Conservation (phyloP, 257 asterid genomes). For the Gentiana macrophylla region DNA sequence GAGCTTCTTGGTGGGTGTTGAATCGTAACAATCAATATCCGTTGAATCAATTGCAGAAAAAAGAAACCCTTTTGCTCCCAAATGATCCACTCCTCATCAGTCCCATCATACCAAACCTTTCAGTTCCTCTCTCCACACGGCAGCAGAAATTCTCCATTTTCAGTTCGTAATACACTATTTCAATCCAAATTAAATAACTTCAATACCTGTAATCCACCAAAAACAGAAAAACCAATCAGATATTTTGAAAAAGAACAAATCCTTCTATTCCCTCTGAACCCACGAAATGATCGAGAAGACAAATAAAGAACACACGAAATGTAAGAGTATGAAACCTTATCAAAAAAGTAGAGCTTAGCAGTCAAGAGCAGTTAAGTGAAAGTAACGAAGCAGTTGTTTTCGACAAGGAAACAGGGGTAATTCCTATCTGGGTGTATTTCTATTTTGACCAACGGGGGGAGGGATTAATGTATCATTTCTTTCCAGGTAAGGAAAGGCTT, state of each 20-base stretch:
- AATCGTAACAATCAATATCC: constrained; percentile 9
- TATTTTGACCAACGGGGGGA: too few species aligned
- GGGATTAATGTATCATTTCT: too few species aligned
- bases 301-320: too few species aligned
- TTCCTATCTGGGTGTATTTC: constrained; percentile 24
- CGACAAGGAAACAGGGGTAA: constrained; percentile 32
- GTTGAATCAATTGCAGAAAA: constrained; percentile 8
- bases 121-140: constrained; percentile 11
- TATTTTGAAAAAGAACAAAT: neutral
- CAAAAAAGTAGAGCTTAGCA: constrained; percentile 8
- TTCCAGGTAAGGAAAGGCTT: too few species aligned
- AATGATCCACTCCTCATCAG: constrained; percentile 40
- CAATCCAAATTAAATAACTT: neutral
- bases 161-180: neutral
- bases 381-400: constrained; percentile 31
- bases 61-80: constrained; percentile 52
- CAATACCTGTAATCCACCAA: constrained; percentile 15
- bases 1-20: constrained; percentile 22
- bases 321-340: too few species aligned
- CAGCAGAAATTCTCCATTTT: constrained; percentile 5
- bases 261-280: neutral
- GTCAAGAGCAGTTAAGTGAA: constrained; percentile 9
- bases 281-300: neutral
- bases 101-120: constrained; percentile 25
- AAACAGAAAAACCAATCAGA: neutral